Conservation (phyloP, 2,329 filamentous ascomycete species). For the Claviceps digitariae region DNA sequence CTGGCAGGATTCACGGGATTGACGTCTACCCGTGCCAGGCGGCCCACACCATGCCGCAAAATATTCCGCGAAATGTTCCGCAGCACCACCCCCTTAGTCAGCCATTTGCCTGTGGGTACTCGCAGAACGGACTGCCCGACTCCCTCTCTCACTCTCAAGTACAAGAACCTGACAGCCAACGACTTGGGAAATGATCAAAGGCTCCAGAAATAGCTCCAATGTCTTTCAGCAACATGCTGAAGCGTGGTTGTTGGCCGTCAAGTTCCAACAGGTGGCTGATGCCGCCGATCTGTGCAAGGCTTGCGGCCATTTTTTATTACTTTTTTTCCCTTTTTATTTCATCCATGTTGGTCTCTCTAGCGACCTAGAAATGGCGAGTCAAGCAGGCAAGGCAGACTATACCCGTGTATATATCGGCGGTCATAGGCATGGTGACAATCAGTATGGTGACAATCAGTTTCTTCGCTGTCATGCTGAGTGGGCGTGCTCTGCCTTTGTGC, state of each 20-base stretch:
- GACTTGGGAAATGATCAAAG: not conserved
- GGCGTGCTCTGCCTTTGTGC: not conserved
- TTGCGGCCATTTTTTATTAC: not conserved
- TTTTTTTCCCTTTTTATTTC: not conserved
- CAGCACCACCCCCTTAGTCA: not conserved
- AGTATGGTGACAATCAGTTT: not conserved
- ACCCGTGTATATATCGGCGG: too few species aligned
- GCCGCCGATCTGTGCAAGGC: not conserved
- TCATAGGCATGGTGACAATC: not conserved
- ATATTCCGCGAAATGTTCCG: not conserved
- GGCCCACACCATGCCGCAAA: not conserved
- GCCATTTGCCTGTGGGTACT: not conserved
- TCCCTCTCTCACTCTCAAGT: too few species aligned
- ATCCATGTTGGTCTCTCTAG: too few species aligned
- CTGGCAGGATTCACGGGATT: not conserved
- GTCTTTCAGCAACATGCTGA: not conserved
- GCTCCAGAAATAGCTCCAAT: not conserved
- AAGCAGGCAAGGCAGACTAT: too few species aligned
- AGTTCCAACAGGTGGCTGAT: too few species aligned
- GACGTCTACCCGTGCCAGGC: not conserved
- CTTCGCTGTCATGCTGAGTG: not conserved
- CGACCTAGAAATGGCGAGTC: too few species aligned
- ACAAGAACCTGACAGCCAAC: not conserved
- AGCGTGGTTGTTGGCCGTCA: too few species aligned
- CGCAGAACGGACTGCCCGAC: not conserved